phyloP scores from a whole-genome alignment of 257 asterid genomes.

The Fraxinus excelsior region DNA sequence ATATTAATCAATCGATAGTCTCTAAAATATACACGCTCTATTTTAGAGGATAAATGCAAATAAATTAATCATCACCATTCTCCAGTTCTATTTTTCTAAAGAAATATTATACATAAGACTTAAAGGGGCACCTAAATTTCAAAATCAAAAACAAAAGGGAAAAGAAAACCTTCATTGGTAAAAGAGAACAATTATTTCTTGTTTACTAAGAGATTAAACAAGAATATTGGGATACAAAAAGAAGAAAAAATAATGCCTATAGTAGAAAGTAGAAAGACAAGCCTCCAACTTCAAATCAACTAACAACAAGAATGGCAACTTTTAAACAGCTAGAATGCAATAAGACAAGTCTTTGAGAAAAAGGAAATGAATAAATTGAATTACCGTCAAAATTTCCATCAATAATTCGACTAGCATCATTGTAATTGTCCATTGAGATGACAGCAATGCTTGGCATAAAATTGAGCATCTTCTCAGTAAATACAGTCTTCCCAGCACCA shows the following conservation, averaged over 20 bases:
- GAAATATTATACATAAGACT: neutral
- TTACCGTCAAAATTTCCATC: slow-evolving; percentile 98
- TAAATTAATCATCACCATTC: neutral
- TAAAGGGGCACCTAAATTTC: neutral
- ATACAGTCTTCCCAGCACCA: slow-evolving; percentile 93
- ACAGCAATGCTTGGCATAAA: slow-evolving; percentile 93
- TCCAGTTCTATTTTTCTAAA: neutral
- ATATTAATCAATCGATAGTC: neutral
- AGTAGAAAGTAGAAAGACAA: too few relatives aligned
- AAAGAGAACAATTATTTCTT: neutral
- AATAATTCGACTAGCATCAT: slow-evolving; percentile 88
- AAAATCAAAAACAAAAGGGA: neutral
- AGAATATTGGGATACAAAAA: slow-evolving; percentile 2
- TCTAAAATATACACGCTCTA: neutral
- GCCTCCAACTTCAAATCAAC: slow-evolving; percentile 16
- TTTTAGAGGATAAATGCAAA: slow-evolving; percentile 2
- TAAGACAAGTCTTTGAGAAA: slow-evolving; percentile 1
- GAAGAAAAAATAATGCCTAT: too few relatives aligned
- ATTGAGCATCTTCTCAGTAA: slow-evolving; percentile 66
- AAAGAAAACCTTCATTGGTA: neutral
- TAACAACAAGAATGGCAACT: slow-evolving; percentile 17
- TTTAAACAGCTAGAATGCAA: slow-evolving; percentile 12
- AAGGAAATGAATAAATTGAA: neutral
- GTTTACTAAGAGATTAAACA: neutral
- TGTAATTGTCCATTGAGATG: slow-evolving; percentile 97